Evolutionary conservation across 148 eudicot species (phyloP).

Genomic region (Rhododendron kiyosumense): DNA sequence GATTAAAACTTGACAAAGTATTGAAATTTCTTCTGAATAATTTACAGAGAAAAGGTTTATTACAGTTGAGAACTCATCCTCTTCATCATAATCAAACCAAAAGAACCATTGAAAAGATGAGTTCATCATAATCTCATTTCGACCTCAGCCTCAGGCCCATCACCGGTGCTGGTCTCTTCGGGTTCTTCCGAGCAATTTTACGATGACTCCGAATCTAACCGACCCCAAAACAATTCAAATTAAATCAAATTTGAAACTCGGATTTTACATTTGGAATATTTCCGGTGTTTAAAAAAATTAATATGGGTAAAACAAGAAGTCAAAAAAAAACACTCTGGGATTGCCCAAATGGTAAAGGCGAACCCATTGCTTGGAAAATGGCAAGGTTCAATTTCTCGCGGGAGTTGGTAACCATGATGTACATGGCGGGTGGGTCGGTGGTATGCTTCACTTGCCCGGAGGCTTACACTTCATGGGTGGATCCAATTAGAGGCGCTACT

Average conservation of each 20-base stretch:
- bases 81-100: background rate
- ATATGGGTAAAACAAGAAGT: background rate
- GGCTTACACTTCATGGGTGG: no score
- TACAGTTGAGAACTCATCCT: background rate
- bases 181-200: conserved; percentile 3
- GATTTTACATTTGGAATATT: no score
- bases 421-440: no score
- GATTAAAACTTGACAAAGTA: no score
- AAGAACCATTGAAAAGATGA: background rate
- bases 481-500: no score
- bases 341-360: no score
- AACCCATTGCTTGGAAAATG: no score
- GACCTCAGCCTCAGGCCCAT: background rate
- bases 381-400: no score
- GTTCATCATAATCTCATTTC: background rate
- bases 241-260: background rate
- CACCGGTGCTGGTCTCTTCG: background rate
- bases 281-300: background rate
- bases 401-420: no score
- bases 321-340: no score
- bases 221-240: background rate
- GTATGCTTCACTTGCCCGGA: no score
- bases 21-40: background rate
- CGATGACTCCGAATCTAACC: conserved; percentile 13
- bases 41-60: background rate